Percentiles rank a stretch among this genome's conserved stretches.
Conservation (phyloP, 1,284 basidiomycete species). For the Cystobasidiaceae sp. region DNA sequence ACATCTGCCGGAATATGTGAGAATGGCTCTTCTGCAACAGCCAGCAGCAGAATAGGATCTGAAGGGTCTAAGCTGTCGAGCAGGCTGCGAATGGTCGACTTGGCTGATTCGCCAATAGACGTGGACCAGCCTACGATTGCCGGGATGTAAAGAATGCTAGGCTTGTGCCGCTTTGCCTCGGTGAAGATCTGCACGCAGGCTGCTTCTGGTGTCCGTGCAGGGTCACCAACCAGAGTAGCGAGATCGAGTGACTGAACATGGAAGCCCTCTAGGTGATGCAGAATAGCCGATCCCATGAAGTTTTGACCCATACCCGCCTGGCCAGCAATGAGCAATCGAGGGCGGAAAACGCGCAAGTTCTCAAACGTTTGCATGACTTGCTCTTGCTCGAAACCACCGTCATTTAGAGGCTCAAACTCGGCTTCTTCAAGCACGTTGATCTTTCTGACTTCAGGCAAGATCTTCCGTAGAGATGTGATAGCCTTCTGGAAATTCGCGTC, state of each 20-base stretch:
- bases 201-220: conserved; percentile 83
- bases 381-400: conserved; percentile 54
- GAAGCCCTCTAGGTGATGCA: conserved; percentile 93
- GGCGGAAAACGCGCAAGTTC: conserved; percentile 81
- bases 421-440: conserved; percentile 75
- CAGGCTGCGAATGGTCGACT: conserved; percentile 80
- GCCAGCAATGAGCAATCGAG: conserved; percentile 80
- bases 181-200: conserved; percentile 93
- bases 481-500: conserved; percentile 63
- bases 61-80: conserved; percentile 83
- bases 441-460: conserved; percentile 48
- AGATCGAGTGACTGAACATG: conserved; percentile 91
- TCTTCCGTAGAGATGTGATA: conserved; percentile 58
- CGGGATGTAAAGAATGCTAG: conserved; percentile 91
- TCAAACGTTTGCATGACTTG: conserved; percentile 86
- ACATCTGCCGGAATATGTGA: conserved; percentile 73
- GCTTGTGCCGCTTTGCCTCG: conserved; percentile 95
- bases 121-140: conserved; percentile 80
- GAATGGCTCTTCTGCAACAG: conserved; percentile 74
- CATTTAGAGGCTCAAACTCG: conserved; percentile 58
- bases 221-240: conserved; percentile 81
- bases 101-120: conserved; percentile 74
- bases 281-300: conserved; percentile 79
- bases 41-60: conserved; percentile 86
- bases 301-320: conserved; percentile 80